Evolutionary conservation across 331 rosid species (phyloP).

Genomic region (Acacia pycnantha): DNA sequence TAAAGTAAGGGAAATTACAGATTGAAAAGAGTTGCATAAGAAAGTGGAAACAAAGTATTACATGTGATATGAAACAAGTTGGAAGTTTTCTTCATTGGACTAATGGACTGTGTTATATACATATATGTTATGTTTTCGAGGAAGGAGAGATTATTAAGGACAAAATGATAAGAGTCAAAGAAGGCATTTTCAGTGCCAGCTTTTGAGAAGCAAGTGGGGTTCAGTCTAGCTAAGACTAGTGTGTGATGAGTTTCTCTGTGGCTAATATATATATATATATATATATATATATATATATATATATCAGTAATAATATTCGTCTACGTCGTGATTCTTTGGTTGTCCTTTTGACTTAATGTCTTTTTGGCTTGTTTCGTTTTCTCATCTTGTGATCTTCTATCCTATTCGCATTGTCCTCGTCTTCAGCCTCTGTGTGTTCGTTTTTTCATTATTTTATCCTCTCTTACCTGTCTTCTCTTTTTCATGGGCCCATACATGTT

Average conservation of each 20-base stretch:
- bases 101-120: background rate
- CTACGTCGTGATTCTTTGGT: constrained; percentile 16
- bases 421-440: background rate
- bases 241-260: background rate
- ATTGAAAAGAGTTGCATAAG: background rate
- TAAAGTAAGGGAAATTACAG: background rate
- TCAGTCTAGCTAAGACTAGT: background rate
- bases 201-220: constrained; percentile 10
- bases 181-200: constrained; percentile 27
- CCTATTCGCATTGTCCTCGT: constrained; percentile 2
- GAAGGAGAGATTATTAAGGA: constrained; percentile 1
- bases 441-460: background rate
- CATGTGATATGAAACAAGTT: background rate
- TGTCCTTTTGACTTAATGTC: constrained; percentile 44
- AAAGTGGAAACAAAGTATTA: background rate
- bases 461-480: background rate
- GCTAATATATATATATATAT: background rate
- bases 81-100: background rate
- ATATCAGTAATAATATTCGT: background rate
- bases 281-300: too few relatives aligned
- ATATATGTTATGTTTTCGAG: too few relatives aligned
- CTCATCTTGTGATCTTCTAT: constrained; percentile 50
- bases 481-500: constrained; percentile 6
- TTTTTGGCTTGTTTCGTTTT: constrained; percentile 45
- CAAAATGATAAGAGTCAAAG: constrained; percentile 28